Conservation (phyloP, 2,329 filamentous ascomycete genomes). For the Aaosphaeria pasadenensis region DNA sequence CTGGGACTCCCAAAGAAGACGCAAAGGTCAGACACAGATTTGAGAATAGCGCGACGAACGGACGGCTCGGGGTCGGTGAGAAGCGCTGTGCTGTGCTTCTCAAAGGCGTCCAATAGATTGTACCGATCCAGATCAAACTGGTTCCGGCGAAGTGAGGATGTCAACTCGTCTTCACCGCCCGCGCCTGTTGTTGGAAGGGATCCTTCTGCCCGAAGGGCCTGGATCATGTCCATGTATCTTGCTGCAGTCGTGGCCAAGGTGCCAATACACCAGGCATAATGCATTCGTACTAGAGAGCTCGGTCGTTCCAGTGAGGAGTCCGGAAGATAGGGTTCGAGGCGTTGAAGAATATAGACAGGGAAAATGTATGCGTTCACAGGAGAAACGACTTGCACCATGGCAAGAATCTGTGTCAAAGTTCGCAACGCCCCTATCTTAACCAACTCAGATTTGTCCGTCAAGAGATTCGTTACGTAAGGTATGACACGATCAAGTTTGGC, state of each 20-base stretch:
- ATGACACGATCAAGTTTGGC: conserved; percentile 91
- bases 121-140: conserved; percentile 84
- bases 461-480: conserved; percentile 79
- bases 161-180: conserved; percentile 72
- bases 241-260: conserved; percentile 83
- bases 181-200: conserved; percentile 74
- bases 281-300: conserved; percentile 74
- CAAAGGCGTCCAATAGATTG: conserved; percentile 80
- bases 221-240: conserved; percentile 85
- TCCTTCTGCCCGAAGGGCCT: conserved; percentile 79
- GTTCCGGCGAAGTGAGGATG: conserved; percentile 69
- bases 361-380: conserved; percentile 67
- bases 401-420: conserved; percentile 78
- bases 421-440: conserved; percentile 84
- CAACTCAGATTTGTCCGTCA: conserved; percentile 78
- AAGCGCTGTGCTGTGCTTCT: conserved; percentile 82
- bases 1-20: conserved; percentile 92
- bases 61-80: conserved; percentile 83
- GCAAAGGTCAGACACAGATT: conserved; percentile 87
- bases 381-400: conserved; percentile 84
- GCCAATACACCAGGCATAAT: conserved; percentile 89
- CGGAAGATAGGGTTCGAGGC: conserved; percentile 56
- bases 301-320: conserved; percentile 41
- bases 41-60: conserved; percentile 85
- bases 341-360: conserved; percentile 62